A percentile compares a stretch with the other conserved stretches of the same genome.
Evolutionary conservation across 306 rosid genomes (phyloP).

Genomic region (Cicer pinnatifidum): DNA sequence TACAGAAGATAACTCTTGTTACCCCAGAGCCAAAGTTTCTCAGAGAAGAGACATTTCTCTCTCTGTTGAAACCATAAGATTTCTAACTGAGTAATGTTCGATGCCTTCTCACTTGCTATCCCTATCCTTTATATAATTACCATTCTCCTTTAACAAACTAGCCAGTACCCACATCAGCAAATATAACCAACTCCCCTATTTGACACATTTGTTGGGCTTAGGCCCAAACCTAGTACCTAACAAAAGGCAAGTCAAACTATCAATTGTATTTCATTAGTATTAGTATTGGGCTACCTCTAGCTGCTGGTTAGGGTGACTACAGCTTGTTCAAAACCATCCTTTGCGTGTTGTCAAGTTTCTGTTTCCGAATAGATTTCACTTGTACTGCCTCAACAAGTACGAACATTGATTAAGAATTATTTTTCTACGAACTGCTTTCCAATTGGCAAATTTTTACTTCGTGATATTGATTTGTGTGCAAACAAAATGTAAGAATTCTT

Average conservation of each 20-base stretch:
- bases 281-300: slow-evolving; percentile 24
- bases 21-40: too few species aligned
- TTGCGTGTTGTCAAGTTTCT: slow-evolving; percentile 2
- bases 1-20: too few species aligned
- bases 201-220: background rate
- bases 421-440: slow-evolving; percentile 17
- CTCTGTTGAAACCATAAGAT: too few species aligned
- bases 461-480: slow-evolving; percentile 12
- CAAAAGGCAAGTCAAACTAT: slow-evolving; percentile 7
- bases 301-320: slow-evolving; percentile 32
- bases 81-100: too few species aligned
- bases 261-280: slow-evolving; percentile 6
- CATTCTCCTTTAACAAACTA: too few species aligned
- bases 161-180: background rate
- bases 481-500: background rate
- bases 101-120: too few species aligned
- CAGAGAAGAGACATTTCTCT: too few species aligned
- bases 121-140: too few species aligned
- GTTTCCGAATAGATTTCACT: slow-evolving; percentile 19
- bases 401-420: slow-evolving; percentile 9
- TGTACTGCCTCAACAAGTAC: background rate
- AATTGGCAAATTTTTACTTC: slow-evolving; percentile 6
- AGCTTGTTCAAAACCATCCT: slow-evolving; percentile 8
- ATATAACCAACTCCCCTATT: background rate
- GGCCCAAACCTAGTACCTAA: background rate